Conservation (phyloP, 495 filamentous ascomycete species). For the Penicillium diatomitis region DNA sequence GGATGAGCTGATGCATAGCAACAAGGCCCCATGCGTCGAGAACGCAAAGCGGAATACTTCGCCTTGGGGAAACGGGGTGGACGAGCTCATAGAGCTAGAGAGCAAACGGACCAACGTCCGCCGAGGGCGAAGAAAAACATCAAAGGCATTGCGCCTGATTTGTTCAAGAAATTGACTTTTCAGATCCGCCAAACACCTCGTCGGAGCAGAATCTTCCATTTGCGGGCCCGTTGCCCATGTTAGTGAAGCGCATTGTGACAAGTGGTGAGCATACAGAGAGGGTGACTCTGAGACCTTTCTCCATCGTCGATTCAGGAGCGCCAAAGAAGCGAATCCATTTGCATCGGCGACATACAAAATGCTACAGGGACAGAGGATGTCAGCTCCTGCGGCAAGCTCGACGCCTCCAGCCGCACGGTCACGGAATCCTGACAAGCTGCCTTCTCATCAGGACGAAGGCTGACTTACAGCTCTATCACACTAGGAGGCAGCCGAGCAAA, state of each 20-base stretch:
- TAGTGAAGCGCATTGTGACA: slow-evolving; percentile 62
- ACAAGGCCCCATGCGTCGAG: slow-evolving; percentile 61
- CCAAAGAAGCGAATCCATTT: slow-evolving; percentile 72
- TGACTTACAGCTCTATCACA: slow-evolving; percentile 22
- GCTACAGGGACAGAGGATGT: slow-evolving; percentile 31
- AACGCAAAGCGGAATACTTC: slow-evolving; percentile 80
- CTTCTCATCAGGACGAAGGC: not conserved
- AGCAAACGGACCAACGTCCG: slow-evolving; percentile 65
- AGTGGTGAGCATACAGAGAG: slow-evolving; percentile 66
- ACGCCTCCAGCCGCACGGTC: too few species aligned
- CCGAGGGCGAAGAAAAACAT: slow-evolving; percentile 62
- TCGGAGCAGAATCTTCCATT: too few species aligned
- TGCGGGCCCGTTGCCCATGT: slow-evolving; percentile 39
- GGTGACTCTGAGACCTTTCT: slow-evolving; percentile 60
- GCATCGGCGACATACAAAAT: slow-evolving; percentile 68
- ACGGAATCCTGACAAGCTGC: too few species aligned
- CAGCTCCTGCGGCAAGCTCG: not conserved
- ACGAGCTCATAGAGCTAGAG: slow-evolving; percentile 75
- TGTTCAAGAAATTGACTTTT: slow-evolving; percentile 60
- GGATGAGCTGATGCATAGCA: slow-evolving; percentile 79
- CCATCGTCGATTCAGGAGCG: slow-evolving; percentile 76
- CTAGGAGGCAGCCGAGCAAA: slow-evolving; percentile 18
- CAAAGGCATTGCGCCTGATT: slow-evolving; percentile 71
- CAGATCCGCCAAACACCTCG: slow-evolving; percentile 41
- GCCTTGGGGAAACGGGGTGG: slow-evolving; percentile 68